A percentile compares a stretch with the other conserved stretches of the same genome.
Evolutionary conservation across 768 basidiomycete species (phyloP).

Genomic region (Cubamyces lactineus): DNA sequence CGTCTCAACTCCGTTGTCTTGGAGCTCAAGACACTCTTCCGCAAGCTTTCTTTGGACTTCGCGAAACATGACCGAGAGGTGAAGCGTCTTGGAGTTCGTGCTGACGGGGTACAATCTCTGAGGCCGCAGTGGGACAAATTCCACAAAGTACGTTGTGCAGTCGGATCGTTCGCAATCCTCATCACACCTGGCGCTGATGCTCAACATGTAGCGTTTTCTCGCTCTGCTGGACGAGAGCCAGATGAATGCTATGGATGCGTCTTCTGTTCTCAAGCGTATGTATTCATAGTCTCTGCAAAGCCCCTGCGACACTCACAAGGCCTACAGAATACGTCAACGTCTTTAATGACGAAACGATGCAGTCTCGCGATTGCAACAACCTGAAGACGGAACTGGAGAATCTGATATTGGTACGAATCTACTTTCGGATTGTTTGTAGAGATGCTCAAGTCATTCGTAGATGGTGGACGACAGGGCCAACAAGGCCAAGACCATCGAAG

Average conservation of each 20-base stretch:
- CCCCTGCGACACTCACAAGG: neutral
- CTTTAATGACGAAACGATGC: neutral
- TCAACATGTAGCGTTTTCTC: neutral
- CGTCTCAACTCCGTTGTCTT: neutral
- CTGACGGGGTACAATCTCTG: too few relatives aligned
- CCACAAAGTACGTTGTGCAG: neutral
- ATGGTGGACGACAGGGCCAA: neutral
- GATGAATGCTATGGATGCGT: neutral
- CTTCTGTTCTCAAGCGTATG: neutral
- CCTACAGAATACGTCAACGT: neutral
- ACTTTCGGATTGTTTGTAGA: too few relatives aligned
- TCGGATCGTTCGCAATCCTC: neutral
- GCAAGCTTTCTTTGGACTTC: neutral
- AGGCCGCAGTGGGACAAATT: neutral
- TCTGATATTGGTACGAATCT: neutral
- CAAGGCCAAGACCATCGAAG: neutral
- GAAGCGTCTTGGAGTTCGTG: neutral
- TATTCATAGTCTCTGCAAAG: neutral
- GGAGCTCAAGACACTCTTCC: neutral
- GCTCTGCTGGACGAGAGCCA: neutral
- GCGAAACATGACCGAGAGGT: neutral
- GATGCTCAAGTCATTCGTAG: neutral
- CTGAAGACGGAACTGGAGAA: neutral
- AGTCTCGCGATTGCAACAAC: neutral
- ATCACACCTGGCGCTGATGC: neutral